A percentile compares a stretch with the other conserved stretches of the same genome.
Evolutionary conservation across 352 stramenopile genomes (phyloP).

Genomic region (Thraustochytrium sp.): DNA sequence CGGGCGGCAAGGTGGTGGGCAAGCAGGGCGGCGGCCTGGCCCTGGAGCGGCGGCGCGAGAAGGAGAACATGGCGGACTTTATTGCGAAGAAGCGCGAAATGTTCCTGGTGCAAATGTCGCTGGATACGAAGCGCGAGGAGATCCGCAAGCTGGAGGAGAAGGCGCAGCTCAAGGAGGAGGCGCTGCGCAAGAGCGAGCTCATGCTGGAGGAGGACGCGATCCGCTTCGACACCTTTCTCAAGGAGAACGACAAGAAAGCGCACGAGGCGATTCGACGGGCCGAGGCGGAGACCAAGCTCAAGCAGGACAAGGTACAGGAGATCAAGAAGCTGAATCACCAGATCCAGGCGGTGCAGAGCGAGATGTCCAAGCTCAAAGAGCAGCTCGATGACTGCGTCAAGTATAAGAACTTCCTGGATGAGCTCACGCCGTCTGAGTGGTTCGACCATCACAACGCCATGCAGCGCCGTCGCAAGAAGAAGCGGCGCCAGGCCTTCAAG

Average conservation of each 20-base stretch:
- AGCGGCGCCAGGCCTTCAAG: constrained; percentile 39
- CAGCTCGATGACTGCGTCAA: constrained; percentile 86
- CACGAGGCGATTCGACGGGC: constrained; percentile 87
- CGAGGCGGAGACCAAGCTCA: constrained; percentile 86
- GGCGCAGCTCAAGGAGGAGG: constrained; percentile 86
- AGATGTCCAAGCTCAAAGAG: constrained; percentile 88
- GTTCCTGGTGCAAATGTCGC: constrained; percentile 89
- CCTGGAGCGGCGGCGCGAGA: constrained; percentile 75
- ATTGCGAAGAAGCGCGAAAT: constrained; percentile 93
- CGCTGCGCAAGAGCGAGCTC: constrained; percentile 84
- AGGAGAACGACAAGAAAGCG: constrained; percentile 94
- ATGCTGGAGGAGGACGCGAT: constrained; percentile 92
- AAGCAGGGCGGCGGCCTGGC: constrained; percentile 67
- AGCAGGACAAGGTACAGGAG: constrained; percentile 85
- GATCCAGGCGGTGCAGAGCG: constrained; percentile 83
- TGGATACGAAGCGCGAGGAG: constrained; percentile 91
- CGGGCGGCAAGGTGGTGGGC: constrained; percentile 52
- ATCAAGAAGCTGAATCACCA: constrained; percentile 92
- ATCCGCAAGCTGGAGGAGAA: constrained; percentile 93
- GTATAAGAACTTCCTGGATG: constrained; percentile 85
- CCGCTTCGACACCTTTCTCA: constrained; percentile 91
- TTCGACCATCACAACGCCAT: constrained; percentile 67
- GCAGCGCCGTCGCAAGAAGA: constrained; percentile 55
- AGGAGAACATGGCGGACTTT: constrained; percentile 90
- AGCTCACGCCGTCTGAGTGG: constrained; percentile 75